Evolutionary conservation across 2,329 filamentous ascomycete species (phyloP).

Genomic region (Mycogone perniciosa): DNA sequence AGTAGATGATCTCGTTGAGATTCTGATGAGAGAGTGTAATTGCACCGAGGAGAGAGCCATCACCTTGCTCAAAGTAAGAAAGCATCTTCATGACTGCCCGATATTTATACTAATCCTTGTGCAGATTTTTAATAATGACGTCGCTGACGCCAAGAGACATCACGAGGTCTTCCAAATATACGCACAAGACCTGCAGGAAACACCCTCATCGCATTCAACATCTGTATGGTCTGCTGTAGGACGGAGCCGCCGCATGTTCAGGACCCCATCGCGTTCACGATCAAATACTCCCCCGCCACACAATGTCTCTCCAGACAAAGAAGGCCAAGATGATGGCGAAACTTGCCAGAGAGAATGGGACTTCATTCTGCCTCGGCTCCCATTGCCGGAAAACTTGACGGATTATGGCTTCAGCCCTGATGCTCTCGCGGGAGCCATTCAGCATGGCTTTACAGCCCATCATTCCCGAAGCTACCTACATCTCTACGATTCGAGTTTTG

Average conservation of each 20-base stretch:
- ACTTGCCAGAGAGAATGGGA: neutral
- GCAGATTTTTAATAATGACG: conserved; percentile 5
- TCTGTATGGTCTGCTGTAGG: neutral
- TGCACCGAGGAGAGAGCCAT: conserved; percentile 4
- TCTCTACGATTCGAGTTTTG: neutral
- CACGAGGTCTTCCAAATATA: neutral
- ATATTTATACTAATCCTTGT: neutral
- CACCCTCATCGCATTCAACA: neutral
- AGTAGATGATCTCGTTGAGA: neutral
- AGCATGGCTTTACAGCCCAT: neutral
- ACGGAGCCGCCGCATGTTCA: neutral
- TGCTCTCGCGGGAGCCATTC: conserved; percentile 1
- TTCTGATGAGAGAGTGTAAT: neutral
- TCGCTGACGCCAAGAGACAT: neutral
- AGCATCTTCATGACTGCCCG: too few relatives aligned
- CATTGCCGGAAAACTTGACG: neutral
- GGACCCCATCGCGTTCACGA: neutral
- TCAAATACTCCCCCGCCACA: neutral
- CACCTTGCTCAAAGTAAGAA: neutral
- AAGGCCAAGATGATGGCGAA: neutral
- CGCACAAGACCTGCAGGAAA: neutral
- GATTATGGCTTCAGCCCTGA: neutral
- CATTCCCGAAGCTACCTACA: neutral
- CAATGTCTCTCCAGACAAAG: neutral
- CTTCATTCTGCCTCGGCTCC: conserved; percentile 1